Percentiles rank a stretch among this genome's conserved stretches.
Evolutionary conservation across 2,329 filamentous ascomycete species (phyloP).

Genomic region (Paraphaeosphaeria sporulosa): DNA sequence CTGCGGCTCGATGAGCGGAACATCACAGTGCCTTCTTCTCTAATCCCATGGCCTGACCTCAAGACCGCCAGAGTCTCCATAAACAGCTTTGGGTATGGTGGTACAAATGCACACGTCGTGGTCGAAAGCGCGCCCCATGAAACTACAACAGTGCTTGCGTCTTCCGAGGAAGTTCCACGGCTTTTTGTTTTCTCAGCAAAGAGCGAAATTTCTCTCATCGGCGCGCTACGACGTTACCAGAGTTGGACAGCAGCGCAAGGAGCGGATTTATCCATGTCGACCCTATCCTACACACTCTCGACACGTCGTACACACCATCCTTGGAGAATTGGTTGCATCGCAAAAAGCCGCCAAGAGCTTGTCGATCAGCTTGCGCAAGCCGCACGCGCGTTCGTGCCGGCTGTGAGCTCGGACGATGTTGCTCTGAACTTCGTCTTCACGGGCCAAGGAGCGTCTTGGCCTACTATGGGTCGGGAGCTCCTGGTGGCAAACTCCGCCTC

Average conservation of each 20-base stretch:
- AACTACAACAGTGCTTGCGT: not conserved
- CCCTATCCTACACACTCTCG: not conserved
- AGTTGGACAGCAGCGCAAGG: not conserved
- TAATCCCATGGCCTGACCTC: conserved; percentile 18
- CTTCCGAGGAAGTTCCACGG: not conserved
- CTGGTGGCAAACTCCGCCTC: not conserved
- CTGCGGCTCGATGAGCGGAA: conserved; percentile 11
- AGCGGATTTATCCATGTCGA: not conserved
- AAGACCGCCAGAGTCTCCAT: conserved; percentile 10
- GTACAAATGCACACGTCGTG: conserved; percentile 23
- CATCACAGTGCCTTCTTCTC: conserved; percentile 7
- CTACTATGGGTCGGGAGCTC: conserved; percentile 26
- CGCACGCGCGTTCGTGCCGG: conserved; percentile 1
- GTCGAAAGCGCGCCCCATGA: conserved; percentile 18
- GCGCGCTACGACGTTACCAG: not conserved
- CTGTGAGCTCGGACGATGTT: not conserved
- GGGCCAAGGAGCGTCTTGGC: conserved; percentile 36
- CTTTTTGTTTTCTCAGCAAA: not conserved
- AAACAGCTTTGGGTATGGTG: conserved; percentile 26
- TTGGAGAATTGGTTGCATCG: not conserved
- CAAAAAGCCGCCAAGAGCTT: not conserved
- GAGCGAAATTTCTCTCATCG: conserved; percentile 5
- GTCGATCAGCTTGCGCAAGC: not conserved
- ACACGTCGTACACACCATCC: conserved; percentile 3
- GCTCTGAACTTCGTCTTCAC: conserved; percentile 31